Percentiles rank a stretch among this genome's conserved stretches.
These are phyloP conservation scores for Dalbergia cultrata DNA, from an alignment of 306 rosid genomes.

Conservation along the genomic window DNA sequence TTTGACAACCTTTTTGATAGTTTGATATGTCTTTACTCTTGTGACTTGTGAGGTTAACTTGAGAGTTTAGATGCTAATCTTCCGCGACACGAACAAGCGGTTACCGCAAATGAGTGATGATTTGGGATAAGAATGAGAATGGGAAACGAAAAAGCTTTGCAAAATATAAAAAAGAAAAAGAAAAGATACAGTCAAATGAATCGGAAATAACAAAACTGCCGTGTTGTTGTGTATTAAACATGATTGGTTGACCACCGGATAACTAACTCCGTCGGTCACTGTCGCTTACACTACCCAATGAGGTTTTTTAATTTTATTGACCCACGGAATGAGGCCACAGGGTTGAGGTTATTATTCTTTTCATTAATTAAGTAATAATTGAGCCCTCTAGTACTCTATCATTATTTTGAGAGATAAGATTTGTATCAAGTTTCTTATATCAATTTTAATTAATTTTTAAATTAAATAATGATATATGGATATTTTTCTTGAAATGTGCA, in stretches of 20 bases:
- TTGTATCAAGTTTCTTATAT: no score
- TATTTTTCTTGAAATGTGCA: no score
- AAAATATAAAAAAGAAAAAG: background rate
- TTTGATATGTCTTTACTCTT: background rate
- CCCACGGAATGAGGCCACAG: no score
- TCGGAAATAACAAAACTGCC: background rate
- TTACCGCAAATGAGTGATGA: constrained; percentile 20
- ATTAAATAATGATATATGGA: no score
- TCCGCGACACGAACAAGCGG: background rate
- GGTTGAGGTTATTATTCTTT: no score
- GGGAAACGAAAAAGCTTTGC: background rate
- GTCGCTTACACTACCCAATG: no score
- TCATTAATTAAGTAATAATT: no score
- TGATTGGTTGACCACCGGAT: background rate
- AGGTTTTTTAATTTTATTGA: no score
- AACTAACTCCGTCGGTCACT: constrained; percentile 17
- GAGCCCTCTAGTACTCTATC: no score
- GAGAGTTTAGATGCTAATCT: background rate
- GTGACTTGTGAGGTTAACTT: background rate
- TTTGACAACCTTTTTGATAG: no score
- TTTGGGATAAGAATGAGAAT: background rate
- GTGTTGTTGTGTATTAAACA: background rate
- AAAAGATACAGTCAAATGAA: background rate
- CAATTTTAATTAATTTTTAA: no score
- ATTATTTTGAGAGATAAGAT: no score